phyloP scores from a whole-genome alignment of 169 alveolate genomes.

The Perkinsus marinus region DNA sequence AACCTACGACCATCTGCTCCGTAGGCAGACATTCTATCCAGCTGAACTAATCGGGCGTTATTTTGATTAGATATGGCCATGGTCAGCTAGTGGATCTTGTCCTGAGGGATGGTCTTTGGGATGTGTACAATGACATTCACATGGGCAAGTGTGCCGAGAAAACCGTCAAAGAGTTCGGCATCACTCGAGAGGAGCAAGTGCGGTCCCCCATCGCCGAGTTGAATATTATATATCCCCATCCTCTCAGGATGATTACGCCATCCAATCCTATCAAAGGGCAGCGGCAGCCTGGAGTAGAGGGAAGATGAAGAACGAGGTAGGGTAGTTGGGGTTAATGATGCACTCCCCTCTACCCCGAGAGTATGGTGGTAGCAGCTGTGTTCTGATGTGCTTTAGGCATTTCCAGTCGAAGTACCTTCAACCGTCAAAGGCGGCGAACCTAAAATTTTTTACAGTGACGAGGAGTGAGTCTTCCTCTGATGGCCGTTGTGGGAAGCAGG shows the following conservation, averaged over 20 bases:
- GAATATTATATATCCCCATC: too few species aligned
- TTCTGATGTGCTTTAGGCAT: not conserved
- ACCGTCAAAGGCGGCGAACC: slow-evolving; percentile 51
- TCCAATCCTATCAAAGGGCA: slow-evolving; percentile 28
- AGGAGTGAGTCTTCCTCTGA: not conserved
- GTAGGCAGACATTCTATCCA: too few species aligned
- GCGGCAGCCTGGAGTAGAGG: slow-evolving; percentile 39
- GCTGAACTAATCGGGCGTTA: not conserved
- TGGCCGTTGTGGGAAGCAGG: not conserved
- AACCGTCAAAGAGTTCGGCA: not conserved
- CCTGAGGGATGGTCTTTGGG: not conserved
- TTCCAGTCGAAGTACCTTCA: not conserved
- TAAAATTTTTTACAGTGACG: slow-evolving; percentile 31
- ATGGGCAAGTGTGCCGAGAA: not conserved
- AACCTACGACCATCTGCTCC: too few species aligned
- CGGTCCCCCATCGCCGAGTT: too few species aligned
- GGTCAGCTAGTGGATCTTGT: not conserved
- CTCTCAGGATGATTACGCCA: not conserved
- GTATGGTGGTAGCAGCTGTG: not conserved
- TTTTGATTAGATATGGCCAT: not conserved
- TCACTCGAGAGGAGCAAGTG: not conserved
- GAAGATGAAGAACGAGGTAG: slow-evolving; percentile 19
- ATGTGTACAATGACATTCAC: not conserved
- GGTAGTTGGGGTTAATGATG: not conserved
- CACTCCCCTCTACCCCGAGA: not conserved